Conservation (phyloP, 1,284 basidiomycete species). For the Phenoliferia sp. region DNA sequence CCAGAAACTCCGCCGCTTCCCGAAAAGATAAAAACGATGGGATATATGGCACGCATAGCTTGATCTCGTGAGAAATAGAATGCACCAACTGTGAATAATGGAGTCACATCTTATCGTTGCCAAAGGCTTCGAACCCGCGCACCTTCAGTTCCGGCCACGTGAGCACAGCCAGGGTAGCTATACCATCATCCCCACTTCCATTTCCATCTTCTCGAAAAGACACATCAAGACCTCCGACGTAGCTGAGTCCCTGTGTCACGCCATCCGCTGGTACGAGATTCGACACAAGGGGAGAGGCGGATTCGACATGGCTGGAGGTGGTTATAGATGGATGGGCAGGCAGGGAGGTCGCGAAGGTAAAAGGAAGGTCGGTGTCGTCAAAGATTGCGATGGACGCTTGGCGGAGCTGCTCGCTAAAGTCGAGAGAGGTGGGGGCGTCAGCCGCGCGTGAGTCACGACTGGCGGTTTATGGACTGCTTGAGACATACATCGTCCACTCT, state of each 20-base stretch:
- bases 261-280: not conserved
- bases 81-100: not conserved
- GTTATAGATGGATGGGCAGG: not conserved
- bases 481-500: too few relatives aligned
- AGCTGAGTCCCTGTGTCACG: constrained; percentile 25
- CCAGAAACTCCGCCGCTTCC: constrained; percentile 31
- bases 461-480: too few relatives aligned
- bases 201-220: constrained; percentile 28
- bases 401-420: constrained; percentile 17
- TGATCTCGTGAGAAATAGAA: not conserved
- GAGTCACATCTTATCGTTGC: not conserved
- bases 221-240: constrained; percentile 39
- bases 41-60: constrained; percentile 34
- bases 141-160: constrained; percentile 37
- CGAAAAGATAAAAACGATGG: constrained; percentile 41
- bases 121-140: constrained; percentile 8
- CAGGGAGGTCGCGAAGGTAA: not conserved
- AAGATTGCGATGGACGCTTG: constrained; percentile 18
- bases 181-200: constrained; percentile 24
- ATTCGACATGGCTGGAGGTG: not conserved
- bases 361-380: constrained; percentile 13
- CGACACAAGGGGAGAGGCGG: not conserved
- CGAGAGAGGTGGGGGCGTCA: too few relatives aligned
- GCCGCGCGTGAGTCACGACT: too few relatives aligned
- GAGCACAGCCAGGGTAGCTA: constrained; percentile 37